Evolutionary conservation across 2,329 filamentous ascomycete species (phyloP).

Genomic region (Beauveria rudraprayagi): DNA sequence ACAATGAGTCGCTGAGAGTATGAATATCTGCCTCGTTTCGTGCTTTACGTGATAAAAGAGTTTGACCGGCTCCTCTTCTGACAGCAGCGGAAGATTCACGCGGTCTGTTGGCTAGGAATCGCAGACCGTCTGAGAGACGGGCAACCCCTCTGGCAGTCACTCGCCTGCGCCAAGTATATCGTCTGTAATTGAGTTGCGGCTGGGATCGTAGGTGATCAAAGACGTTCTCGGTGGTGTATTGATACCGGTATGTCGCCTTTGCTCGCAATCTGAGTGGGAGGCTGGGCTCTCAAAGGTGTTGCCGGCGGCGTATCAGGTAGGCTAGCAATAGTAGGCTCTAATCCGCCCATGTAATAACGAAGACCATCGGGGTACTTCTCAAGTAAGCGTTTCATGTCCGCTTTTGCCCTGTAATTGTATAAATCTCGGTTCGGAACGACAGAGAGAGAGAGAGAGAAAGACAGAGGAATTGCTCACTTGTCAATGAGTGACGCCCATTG

Average conservation of each 20-base stretch:
- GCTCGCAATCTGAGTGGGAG: neutral
- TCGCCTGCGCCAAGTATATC: too few species aligned
- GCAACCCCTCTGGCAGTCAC: too few species aligned
- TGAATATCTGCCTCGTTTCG: too few species aligned
- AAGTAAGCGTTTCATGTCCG: neutral
- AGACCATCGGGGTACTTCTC: neutral
- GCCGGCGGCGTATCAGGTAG: neutral
- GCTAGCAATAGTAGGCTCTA: neutral
- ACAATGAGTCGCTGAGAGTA: neutral
- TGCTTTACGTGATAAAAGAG: too few species aligned
- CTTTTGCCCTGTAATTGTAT: neutral
- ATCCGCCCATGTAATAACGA: neutral
- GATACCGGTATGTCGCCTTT: neutral
- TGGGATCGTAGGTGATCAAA: neutral
- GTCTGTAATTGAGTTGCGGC: neutral
- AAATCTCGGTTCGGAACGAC: neutral
- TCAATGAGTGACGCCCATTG: constrained; percentile 4
- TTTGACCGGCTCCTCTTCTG: too few species aligned
- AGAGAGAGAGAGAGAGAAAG: neutral
- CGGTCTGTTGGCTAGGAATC: too few species aligned
- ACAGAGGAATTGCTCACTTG: neutral
- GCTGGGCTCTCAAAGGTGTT: neutral
- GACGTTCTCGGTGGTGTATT: neutral
- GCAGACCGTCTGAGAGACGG: too few species aligned
- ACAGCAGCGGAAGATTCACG: too few species aligned